Evolutionary conservation across 2,329 filamentous ascomycete species (phyloP), one percentile per base, ranked within the genome.

Genomic region (Aspergillus latus): DNA sequence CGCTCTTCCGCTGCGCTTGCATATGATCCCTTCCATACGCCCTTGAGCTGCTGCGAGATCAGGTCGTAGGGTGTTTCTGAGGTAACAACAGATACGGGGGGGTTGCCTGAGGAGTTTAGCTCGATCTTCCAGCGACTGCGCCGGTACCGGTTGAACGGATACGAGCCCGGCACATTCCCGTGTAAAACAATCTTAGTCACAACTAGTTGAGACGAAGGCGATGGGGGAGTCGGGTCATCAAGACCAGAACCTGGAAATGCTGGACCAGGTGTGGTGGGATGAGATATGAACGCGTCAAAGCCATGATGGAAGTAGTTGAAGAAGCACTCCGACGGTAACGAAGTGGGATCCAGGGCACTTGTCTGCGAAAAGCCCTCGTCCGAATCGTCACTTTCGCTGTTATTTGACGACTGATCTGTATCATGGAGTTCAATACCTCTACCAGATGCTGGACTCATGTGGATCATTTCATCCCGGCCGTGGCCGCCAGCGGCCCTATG

Each of bases 231-330:
- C 5, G 67, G 64, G 39, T 74, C 71, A 16, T 66, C 62, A 21
- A 64, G 50, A n/a, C 52, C 69, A 15, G 71, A 78, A 4, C 79
- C 76, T 10, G 87, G 88, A 0, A 88, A 86, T 5, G 79, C 78
- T 21, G 83, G 83, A 0, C 88, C 89, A 3, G 88, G 80, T 5
- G 81, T 70, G 0, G 84, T 85, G 0, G 90, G 88, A 30, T 86
- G 85, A 0, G 93, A 96, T n/a, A 99, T 84, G 4, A 97, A 81
- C 8, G 97, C 84, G 72, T 99, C 94, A 68, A 99, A 95, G 1
- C 94, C 94, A 60, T 96, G 87, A 62, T 93, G 88, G 70, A 97
- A 99, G 72, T 99, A 99, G 72, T 97, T 97, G 75, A 94, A 97
- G 71, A 97, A 99, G 62, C 88, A 92, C 65, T 83, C 80, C 6